Evolutionary conservation across 805 yeast genomes (phyloP), one percentile per base, ranked within the genome.

Genomic region (Lipomyces yamadae): DNA sequence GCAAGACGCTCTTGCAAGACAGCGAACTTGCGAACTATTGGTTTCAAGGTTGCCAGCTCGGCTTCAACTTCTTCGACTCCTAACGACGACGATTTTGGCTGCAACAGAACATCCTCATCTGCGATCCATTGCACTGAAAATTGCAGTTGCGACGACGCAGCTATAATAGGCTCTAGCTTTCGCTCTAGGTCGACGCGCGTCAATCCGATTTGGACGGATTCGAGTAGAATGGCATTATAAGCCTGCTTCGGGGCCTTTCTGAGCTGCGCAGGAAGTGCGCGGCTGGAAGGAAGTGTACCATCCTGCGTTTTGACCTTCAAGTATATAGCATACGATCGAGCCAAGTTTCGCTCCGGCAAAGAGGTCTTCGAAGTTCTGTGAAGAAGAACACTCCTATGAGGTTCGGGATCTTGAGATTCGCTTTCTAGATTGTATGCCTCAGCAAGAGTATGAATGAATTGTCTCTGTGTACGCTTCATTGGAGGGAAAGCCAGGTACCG

Each of bases 341-440:
- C 56, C 8, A 69, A 59, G n/a, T 52, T 69, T 32, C 61, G 56
- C 32, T 61, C 66, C 13, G 72, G 72, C 7, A 69, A 37, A 4
- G 62, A 37, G 5, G 71, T 67, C 13, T 65, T 61, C 3, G 64
- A 29, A 70, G 77, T 67, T 70, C 80, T 30, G 76, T 64, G 66
- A n/a, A 92, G 81, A 70, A 84, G 87, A 0, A 92, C 94, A 10
- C 89, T 85, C 67, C 97, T 77, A 61, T 85, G 81, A 0, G 97
- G 97, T 70, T 91, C 97, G 2, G 84, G 85, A 76, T 91, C 97
- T 68, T 90, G 95, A 1, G 93, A 85, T 72, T 90, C 92, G 0
- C 89, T 81, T 71, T 84, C 86, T 11, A 91, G 72, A 11, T 82
- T 80, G 75, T 80, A 91, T 0, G 85, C 77, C 33, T 81, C 84